Evolutionary conservation across 2,329 filamentous ascomycete genomes (phyloP), one percentile per base, ranked within the genome.

Genomic region (Fusarium vanettenii): DNA sequence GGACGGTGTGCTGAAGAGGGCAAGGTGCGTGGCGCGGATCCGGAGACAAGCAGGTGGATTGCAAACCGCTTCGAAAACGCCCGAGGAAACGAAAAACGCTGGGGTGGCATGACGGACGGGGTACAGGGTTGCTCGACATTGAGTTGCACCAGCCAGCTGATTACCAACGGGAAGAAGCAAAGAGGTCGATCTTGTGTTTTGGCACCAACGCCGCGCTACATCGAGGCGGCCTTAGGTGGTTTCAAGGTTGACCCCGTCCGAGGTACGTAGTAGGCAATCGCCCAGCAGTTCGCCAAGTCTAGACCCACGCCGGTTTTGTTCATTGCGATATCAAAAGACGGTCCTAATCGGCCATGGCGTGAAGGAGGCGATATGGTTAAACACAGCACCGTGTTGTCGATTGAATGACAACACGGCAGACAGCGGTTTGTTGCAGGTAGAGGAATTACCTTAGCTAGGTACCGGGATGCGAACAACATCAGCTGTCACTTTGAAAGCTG

Each of bases 241-340:
- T 66, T 66, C 72, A 67, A 74, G 70, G 70, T 71, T 69, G 55
- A 69, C 63, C 70, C 72, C 67, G 64, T 74, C 33, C 29, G 33
- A 56, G 33, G 50, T 18, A n/a, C 43, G 52, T 52, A 25, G 50
- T 18, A n/a, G 56, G 52, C 62, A 25, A 65, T 55, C 63, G 65
- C 62, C 61, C 61, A 68, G 66, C 55, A 37, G 61, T 66, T 70
- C 67, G 55, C 68, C 59, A 65, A 65, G 61, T 67, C 65, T 62
- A 43, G 67, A 71, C 65, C 65, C 70, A 74, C 61, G 61, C 62
- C 27, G 27, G 25, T 9, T 29, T 60, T 33, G 41, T 63, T 66
- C 60, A 68, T 60, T 64, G 33, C 37, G 66, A 71, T 60, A 66
- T 74, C 52, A 52, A 71, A 63, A 66, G 62, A 60, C 62, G 16